phyloP scores from a whole-genome alignment of 2,329 filamentous ascomycete genomes.

The Periconia sp. region DNA sequence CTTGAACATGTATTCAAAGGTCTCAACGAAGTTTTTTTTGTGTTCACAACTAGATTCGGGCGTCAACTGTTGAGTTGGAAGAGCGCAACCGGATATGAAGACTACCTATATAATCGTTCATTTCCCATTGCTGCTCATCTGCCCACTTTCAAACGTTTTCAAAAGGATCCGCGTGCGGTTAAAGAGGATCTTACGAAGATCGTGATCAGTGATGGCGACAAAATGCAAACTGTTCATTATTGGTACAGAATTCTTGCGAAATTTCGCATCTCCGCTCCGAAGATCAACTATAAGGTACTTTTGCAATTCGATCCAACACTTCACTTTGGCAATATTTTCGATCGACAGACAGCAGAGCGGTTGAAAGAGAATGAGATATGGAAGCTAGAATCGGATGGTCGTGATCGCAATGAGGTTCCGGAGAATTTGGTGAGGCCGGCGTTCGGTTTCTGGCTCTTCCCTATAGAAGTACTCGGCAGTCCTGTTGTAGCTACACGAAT shows the following conservation, averaged over 20 bases:
- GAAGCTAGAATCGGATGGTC: neutral
- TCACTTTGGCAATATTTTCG: neutral
- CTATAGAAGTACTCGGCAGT: neutral
- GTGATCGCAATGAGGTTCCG: neutral
- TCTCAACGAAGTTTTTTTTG: conserved; percentile 1
- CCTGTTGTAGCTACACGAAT: neutral
- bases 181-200: neutral
- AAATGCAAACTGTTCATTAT: neutral
- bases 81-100: neutral
- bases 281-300: neutral
- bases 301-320: neutral
- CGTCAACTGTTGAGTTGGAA: conserved; percentile 1
- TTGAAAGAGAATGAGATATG: neutral
- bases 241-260: neutral
- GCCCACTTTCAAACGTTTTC: neutral
- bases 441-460: neutral
- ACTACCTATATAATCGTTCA: neutral
- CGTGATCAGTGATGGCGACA: neutral
- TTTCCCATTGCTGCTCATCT: neutral
- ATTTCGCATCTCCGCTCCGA: neutral
- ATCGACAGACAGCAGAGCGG: neutral
- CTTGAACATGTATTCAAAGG: neutral
- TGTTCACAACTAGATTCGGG: neutral
- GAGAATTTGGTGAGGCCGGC: neutral
- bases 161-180: neutral